Evolutionary conservation across 2,329 filamentous ascomycete genomes (phyloP).

Genomic region (Aspergillus floridensis): DNA sequence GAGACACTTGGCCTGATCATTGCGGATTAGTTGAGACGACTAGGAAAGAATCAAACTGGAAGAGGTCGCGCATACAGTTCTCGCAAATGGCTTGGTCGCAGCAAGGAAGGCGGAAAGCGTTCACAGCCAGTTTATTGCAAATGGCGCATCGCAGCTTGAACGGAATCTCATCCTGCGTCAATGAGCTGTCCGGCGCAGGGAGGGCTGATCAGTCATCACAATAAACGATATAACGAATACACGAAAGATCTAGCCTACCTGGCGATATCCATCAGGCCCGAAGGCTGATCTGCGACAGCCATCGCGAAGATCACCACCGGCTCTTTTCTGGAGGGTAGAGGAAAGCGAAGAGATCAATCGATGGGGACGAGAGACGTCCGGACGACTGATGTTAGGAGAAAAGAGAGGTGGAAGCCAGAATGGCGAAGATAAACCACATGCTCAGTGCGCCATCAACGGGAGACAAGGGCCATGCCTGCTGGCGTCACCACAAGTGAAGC

Average conservation of each 20-base stretch:
- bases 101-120: slow-evolving; percentile 87
- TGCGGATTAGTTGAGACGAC: background rate
- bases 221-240: background rate
- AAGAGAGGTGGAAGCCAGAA: slow-evolving; percentile 8
- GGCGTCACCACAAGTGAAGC: slow-evolving; percentile 66
- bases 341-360: slow-evolving; percentile 5
- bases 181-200: slow-evolving; percentile 54
- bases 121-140: slow-evolving; percentile 85
- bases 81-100: slow-evolving; percentile 96
- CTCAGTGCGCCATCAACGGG: slow-evolving; percentile 19
- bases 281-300: slow-evolving; percentile 41
- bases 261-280: slow-evolving; percentile 44
- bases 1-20: slow-evolving; percentile 65
- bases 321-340: background rate
- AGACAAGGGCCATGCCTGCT: slow-evolving; percentile 8
- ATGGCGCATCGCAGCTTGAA: slow-evolving; percentile 93
- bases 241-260: slow-evolving; percentile 28
- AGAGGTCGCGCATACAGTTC: slow-evolving; percentile 64
- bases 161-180: slow-evolving; percentile 82
- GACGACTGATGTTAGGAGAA: background rate
- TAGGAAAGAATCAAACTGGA: background rate
- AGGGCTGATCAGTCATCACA: background rate
- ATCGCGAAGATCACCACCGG: slow-evolving; percentile 23
- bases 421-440: slow-evolving; percentile 20
- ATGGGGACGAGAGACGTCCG: background rate